Evolutionary conservation across 495 filamentous ascomycete genomes (phyloP).

Genomic region (Penicillium egyptiacum): DNA sequence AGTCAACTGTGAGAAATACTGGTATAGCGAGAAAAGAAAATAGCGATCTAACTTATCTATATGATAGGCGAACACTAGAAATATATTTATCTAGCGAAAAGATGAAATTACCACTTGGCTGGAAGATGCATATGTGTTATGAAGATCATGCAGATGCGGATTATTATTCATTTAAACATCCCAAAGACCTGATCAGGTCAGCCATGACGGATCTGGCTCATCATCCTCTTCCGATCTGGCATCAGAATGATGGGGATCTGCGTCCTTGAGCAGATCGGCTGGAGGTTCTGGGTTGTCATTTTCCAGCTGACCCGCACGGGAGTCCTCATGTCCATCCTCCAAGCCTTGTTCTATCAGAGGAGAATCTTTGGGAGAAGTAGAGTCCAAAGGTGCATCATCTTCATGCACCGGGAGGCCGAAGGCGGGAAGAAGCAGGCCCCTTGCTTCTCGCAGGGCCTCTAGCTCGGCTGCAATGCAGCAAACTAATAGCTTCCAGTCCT

Average conservation of each 20-base stretch:
- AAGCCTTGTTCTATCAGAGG: slow-evolving; percentile 9
- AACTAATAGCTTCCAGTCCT: slow-evolving; percentile 83
- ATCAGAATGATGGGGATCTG: slow-evolving; percentile 26
- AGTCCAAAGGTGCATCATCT: slow-evolving; percentile 6
- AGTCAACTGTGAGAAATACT: background rate
- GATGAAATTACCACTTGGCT: background rate
- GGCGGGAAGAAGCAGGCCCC: slow-evolving; percentile 57
- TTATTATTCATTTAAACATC: background rate
- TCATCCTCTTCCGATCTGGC: slow-evolving; percentile 46
- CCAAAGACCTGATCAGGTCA: slow-evolving; percentile 32
- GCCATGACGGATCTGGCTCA: slow-evolving; percentile 51
- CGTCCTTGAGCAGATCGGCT: slow-evolving; percentile 41
- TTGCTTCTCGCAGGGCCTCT: slow-evolving; percentile 74
- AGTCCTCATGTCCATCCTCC: background rate
- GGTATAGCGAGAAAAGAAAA: background rate
- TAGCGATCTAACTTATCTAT: background rate
- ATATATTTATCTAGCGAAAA: background rate
- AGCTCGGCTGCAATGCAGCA: slow-evolving; percentile 87
- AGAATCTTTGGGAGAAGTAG: slow-evolving; percentile 9
- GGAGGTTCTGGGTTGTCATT: slow-evolving; percentile 41
- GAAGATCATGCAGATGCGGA: background rate
- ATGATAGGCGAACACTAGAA: background rate
- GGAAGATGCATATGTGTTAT: background rate
- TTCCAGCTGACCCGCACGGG: slow-evolving; percentile 21
- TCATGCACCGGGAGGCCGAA: slow-evolving; percentile 22